Evolutionary conservation across 306 rosid species (phyloP).

Genomic region (Trifolium repens): DNA sequence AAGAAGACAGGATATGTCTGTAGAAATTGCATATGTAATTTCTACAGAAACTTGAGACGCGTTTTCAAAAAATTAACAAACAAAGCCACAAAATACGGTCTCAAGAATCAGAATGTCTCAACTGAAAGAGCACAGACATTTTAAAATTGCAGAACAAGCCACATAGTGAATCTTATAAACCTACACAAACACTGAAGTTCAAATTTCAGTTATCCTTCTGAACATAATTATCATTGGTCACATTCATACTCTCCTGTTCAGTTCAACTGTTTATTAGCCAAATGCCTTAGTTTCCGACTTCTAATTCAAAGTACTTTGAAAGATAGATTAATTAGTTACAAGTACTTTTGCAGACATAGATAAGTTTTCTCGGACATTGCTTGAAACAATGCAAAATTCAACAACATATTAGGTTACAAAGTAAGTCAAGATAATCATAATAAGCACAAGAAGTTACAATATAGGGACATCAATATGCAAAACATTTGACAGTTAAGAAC

Average conservation of each 20-base stretch:
- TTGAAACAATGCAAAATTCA: not conserved
- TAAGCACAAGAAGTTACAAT: too few relatives aligned
- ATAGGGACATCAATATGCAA: too few relatives aligned
- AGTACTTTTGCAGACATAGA: not conserved
- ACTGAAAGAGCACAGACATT: too few relatives aligned
- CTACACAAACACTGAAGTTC: too few relatives aligned
- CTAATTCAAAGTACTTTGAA: not conserved
- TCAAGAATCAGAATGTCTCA: not conserved
- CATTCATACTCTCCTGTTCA: not conserved
- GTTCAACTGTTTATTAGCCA: not conserved
- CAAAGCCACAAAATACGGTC: not conserved
- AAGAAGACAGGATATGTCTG: constrained; percentile 6
- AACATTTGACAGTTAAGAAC: constrained; percentile 42
- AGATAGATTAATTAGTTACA: constrained; percentile 4
- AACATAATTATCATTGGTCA: too few relatives aligned
- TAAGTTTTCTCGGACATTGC: constrained; percentile 7
- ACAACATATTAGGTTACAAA: not conserved
- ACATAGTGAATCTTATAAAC: too few relatives aligned
- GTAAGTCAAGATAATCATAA: too few relatives aligned
- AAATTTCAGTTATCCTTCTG: too few relatives aligned
- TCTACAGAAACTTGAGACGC: not conserved
- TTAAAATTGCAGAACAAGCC: too few relatives aligned
- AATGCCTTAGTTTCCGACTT: not conserved
- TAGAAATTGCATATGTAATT: not conserved
- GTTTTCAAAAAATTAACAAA: not conserved